phyloP scores from a whole-genome alignment of 352 stramenopile genomes.

The Pythium diclinum region DNA sequence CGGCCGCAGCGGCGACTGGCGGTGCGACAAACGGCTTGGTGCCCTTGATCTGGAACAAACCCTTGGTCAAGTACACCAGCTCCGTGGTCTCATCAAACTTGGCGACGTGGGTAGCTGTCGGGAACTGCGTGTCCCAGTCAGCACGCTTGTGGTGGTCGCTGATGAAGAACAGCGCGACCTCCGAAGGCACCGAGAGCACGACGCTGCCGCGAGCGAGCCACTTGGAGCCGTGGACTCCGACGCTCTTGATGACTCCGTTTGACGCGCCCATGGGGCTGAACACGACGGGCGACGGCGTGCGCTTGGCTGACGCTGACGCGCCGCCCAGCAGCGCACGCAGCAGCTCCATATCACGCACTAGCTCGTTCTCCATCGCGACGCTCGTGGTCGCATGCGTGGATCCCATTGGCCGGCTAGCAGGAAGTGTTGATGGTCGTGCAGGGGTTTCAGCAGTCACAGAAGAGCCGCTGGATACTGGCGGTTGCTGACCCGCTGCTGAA shows the following conservation, averaged over 20 bases:
- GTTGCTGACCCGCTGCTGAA: no score
- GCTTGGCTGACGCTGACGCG: conserved; percentile 18
- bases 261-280: conserved; percentile 55
- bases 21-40: conserved; percentile 51
- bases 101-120: conserved; percentile 51
- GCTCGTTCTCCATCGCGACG: conserved; percentile 70
- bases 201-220: conserved; percentile 58
- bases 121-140: conserved; percentile 80
- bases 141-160: conserved; percentile 59
- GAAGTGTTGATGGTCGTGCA: background rate
- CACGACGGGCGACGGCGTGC: conserved; percentile 33
- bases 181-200: conserved; percentile 58
- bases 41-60: conserved; percentile 38
- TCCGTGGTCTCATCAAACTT: conserved; percentile 77
- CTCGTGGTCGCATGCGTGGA: conserved; percentile 60
- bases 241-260: conserved; percentile 58
- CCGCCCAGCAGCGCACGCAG: conserved; percentile 54
- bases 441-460: background rate
- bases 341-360: conserved; percentile 58
- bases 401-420: background rate
- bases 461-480: background rate
- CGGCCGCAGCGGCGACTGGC: conserved; percentile 41
- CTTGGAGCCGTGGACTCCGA: conserved; percentile 46
- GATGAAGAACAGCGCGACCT: conserved; percentile 57
- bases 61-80: conserved; percentile 61